A percentile compares a stretch with the other conserved stretches of the same genome.
These are phyloP conservation scores for Ophiosphaerella narmari DNA, from an alignment of 2,329 filamentous ascomycete genomes.

Conservation along the genomic window DNA sequence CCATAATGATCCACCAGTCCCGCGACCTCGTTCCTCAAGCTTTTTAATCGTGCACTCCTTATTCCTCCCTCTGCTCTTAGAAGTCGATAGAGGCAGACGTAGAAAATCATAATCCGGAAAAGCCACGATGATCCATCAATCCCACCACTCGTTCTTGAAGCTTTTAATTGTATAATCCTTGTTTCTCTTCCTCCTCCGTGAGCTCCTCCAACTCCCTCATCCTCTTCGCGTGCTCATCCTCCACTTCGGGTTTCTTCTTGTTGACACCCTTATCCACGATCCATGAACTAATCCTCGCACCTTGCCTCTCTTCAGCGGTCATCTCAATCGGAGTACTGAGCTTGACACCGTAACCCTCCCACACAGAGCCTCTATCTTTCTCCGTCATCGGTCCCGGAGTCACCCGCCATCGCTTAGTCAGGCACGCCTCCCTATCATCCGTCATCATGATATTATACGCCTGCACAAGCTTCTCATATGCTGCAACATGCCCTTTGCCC, in stretches of 20 bases:
- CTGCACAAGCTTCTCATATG: conserved; percentile 25
- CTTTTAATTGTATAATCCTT: conserved; percentile 3
- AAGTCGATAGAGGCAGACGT: no score
- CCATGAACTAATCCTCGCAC: conserved; percentile 4
- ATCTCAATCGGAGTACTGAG: conserved; percentile 25
- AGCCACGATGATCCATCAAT: no score
- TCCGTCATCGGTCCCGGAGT: conserved; percentile 25
- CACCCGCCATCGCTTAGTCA: conserved; percentile 39
- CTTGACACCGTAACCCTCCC: conserved; percentile 39
- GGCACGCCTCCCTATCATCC: conserved; percentile 21
- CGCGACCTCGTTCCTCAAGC: no score
- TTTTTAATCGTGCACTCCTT: no score
- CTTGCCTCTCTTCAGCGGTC: conserved; percentile 23
- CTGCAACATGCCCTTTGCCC: conserved; percentile 14
- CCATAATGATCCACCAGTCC: no score
- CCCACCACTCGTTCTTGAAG: conserved; percentile 1
- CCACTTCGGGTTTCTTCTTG: conserved; percentile 5
- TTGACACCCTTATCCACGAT: conserved; percentile 10
- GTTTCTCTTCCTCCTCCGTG: conserved; percentile 20
- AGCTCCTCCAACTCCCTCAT: conserved; percentile 25
- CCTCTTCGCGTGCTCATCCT: conserved; percentile 5
- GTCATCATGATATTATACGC: conserved; percentile 23
- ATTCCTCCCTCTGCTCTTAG: no score
- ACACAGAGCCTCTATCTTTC: conserved; percentile 30
- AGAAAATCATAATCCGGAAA: no score